Percentiles rank a stretch among this genome's conserved stretches.
Conservation (phyloP, 768 basidiomycete genomes). For the Wakefieldia striispora region DNA sequence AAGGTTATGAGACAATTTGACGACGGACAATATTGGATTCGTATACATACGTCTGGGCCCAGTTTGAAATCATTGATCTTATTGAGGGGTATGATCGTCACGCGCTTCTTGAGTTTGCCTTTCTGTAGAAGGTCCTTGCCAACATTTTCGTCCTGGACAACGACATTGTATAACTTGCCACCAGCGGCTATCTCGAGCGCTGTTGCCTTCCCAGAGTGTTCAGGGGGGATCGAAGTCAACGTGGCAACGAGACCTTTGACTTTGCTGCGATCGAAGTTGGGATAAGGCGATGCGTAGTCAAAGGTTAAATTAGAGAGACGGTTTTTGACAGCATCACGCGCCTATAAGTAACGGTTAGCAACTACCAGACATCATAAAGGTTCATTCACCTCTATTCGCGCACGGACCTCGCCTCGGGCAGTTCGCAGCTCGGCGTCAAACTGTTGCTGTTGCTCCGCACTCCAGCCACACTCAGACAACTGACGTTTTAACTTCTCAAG, state of each 20-base stretch:
- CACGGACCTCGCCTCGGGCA: conserved; percentile 53
- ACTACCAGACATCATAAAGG: neutral
- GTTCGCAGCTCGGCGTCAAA: conserved; percentile 48
- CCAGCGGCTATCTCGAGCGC: conserved; percentile 94
- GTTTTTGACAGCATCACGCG: conserved; percentile 65
- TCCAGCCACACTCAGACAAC: conserved; percentile 70
- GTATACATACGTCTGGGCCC: conserved; percentile 43
- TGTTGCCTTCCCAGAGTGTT: conserved; percentile 76
- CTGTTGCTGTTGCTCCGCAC: conserved; percentile 65
- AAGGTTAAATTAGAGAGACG: conserved; percentile 76
- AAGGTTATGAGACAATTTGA: neutral
- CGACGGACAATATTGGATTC: neutral
- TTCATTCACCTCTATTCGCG: conserved; percentile 58
- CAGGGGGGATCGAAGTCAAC: conserved; percentile 71
- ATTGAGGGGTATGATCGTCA: conserved; percentile 91
- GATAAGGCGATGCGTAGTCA: conserved; percentile 72
- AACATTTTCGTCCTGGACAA: conserved; percentile 87
- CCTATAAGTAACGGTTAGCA: conserved; percentile 39
- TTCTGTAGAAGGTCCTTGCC: conserved; percentile 83
- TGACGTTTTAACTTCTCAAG: conserved; percentile 55
- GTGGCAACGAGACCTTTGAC: conserved; percentile 92
- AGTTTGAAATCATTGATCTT: conserved; percentile 74
- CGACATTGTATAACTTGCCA: conserved; percentile 86
- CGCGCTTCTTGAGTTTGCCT: conserved; percentile 76
- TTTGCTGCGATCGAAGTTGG: conserved; percentile 76